Conservation (phyloP, 2,329 filamentous ascomycete species). For the Colletotrichum coccodes region DNA sequence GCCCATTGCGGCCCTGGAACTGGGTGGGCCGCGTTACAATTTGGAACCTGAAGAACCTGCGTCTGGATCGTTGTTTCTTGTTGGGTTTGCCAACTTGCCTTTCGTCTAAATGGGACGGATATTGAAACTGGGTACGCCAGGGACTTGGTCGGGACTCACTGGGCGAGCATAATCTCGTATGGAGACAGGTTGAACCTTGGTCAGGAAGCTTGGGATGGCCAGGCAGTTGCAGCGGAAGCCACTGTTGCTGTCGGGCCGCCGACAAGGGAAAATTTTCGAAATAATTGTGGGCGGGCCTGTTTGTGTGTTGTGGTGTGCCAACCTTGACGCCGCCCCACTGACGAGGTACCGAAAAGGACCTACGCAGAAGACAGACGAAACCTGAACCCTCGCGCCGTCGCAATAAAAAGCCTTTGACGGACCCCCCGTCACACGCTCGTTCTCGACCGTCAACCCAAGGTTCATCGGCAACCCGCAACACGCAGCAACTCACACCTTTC, state of each 20-base stretch:
- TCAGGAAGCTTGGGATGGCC: not conserved
- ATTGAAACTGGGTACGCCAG: slow-evolving; percentile 27
- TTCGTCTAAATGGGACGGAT: not conserved
- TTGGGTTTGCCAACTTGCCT: not conserved
- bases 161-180: slow-evolving; percentile 15
- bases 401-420: slow-evolving; percentile 30
- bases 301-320: slow-evolving; percentile 16
- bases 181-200: slow-evolving; percentile 23
- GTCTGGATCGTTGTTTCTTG: not conserved
- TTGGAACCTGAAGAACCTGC: not conserved
- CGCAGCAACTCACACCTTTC: slow-evolving; percentile 5
- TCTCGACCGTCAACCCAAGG: slow-evolving; percentile 20
- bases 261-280: slow-evolving; percentile 24
- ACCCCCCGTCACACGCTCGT: slow-evolving; percentile 15
- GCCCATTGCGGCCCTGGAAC: not conserved
- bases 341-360: slow-evolving; percentile 24
- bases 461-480: slow-evolving; percentile 24
- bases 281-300: slow-evolving; percentile 21
- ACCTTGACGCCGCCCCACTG: slow-evolving; percentile 13
- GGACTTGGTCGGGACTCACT: slow-evolving; percentile 2
- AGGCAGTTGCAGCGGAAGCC: not conserved
- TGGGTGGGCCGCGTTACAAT: slow-evolving; percentile 1
- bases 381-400: slow-evolving; percentile 30
- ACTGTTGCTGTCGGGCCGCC: not conserved
- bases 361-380: slow-evolving; percentile 27